Evolutionary conservation across 176 grass and related monocot genomes (phyloP).

Genomic region (Alopecurus myosuroides): DNA sequence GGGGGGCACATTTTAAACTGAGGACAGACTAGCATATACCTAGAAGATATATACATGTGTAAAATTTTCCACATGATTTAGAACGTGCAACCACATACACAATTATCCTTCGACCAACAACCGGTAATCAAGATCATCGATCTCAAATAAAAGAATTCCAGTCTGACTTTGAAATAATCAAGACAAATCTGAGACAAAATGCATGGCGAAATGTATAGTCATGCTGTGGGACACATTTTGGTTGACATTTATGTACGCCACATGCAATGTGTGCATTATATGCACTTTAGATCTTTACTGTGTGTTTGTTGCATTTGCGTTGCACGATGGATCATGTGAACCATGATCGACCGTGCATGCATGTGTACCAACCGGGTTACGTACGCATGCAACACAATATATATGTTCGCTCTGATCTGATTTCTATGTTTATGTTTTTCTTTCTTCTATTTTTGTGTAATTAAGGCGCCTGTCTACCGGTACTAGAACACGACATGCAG

Average conservation of each 20-base stretch:
- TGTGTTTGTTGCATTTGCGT: not conserved
- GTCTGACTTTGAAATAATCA: not conserved
- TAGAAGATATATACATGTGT: too few relatives aligned
- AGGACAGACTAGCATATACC: too few relatives aligned
- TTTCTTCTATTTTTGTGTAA: not conserved
- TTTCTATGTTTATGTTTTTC: too few relatives aligned
- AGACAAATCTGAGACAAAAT: not conserved
- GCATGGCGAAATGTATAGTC: not conserved
- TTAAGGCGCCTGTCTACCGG: not conserved
- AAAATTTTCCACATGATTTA: too few relatives aligned
- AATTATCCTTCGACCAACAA: not conserved
- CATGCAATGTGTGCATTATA: not conserved
- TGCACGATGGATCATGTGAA: slow-evolving; percentile 16
- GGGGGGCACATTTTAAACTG: too few relatives aligned
- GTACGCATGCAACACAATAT: not conserved
- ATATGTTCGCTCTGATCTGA: not conserved
- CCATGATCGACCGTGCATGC: not conserved
- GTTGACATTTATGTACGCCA: slow-evolving; percentile 1
- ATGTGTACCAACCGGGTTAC: not conserved
- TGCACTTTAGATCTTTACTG: not conserved
- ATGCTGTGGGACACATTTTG: not conserved
- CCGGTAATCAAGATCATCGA: not conserved
- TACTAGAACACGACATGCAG: not conserved
- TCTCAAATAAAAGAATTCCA: not conserved
- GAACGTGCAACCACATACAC: not conserved